Conservation (phyloP, 257 asterid species). For the Datura wrightii region DNA sequence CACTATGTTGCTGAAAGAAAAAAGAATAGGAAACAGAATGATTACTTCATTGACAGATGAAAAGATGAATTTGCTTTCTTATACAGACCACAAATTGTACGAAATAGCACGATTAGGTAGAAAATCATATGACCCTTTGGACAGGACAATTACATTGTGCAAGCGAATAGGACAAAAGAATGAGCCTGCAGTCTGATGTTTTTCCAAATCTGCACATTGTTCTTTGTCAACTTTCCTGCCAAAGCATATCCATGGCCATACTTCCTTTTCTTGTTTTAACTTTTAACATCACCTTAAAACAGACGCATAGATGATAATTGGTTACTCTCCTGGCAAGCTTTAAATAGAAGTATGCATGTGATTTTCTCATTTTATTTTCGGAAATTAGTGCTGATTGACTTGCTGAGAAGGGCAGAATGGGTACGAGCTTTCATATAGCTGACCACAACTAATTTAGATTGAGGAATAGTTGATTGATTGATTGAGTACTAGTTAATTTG, state of each 20-base stretch:
- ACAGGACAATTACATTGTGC: neutral
- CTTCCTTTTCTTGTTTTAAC: neutral
- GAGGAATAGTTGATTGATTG: conserved; percentile 23
- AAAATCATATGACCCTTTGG: neutral
- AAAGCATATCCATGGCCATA: neutral
- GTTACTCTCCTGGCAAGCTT: neutral
- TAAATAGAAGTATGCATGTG: neutral
- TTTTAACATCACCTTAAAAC: neutral
- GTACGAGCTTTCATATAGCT: neutral
- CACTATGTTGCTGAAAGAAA: neutral
- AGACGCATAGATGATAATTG: neutral
- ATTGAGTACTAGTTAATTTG: neutral
- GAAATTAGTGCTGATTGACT: neutral
- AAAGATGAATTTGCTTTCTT: neutral
- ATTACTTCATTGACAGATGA: conserved; percentile 13
- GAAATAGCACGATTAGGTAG: conserved; percentile 14
- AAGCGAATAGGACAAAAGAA: conserved; percentile 9
- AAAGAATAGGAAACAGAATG: neutral
- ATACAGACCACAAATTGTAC: neutral
- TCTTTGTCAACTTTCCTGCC: neutral
- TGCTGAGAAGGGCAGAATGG: neutral
- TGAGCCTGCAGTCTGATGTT: neutral
- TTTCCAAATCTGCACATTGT: neutral
- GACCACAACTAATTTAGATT: neutral
- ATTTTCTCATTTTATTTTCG: neutral